These are phyloP conservation scores for Phlebiopsis flavidoalba DNA, from an alignment of 768 basidiomycete genomes.

Conservation along the genomic window DNA sequence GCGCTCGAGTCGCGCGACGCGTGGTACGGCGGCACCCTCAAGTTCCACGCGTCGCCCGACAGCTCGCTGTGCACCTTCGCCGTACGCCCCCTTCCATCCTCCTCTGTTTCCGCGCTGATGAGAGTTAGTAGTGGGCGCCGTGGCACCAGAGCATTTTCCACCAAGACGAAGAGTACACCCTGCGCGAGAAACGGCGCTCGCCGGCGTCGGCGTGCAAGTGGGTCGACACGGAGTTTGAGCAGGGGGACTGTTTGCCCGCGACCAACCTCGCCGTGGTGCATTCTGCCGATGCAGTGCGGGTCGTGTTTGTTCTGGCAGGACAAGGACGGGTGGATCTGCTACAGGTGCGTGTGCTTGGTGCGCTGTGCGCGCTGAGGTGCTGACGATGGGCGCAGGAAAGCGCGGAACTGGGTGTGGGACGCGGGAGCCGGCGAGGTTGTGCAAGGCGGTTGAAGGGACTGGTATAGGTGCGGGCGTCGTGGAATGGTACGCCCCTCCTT, in stretches of 20 bases:
- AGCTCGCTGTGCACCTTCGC: slow-evolving; percentile 3
- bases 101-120: neutral
- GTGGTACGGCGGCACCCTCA: neutral
- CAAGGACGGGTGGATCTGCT: neutral
- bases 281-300: neutral
- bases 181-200: neutral
- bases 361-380: neutral
- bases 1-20: neutral
- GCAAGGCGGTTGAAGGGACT: neutral
- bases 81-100: neutral
- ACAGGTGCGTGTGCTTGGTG: neutral
- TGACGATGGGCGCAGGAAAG: neutral
- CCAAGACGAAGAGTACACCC: neutral
- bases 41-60: neutral
- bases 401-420: neutral
- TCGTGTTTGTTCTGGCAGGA: neutral
- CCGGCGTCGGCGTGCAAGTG: neutral
- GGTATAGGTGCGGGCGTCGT: neutral
- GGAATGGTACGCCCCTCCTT: neutral
- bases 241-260: neutral
- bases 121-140: neutral
- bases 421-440: neutral
- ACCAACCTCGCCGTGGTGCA: neutral
- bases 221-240: neutral
- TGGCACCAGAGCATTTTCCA: slow-evolving; percentile 1